Percentiles rank a stretch among this genome's conserved stretches.
phyloP scores from a whole-genome alignment of 306 rosid genomes.

The Medicago lupulina region DNA sequence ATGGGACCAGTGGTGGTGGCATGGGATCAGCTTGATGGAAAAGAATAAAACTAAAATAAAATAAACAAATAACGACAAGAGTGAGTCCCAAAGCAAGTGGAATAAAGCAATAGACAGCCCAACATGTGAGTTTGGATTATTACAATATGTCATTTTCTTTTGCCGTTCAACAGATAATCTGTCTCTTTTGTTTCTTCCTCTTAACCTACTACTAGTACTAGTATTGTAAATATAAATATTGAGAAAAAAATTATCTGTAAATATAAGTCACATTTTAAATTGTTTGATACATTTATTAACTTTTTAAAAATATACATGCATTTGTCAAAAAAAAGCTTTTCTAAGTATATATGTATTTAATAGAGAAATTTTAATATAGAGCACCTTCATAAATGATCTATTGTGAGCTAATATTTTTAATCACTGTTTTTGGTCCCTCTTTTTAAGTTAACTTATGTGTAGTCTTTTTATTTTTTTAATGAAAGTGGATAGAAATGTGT shows the following conservation, averaged over 20 bases:
- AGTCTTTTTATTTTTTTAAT: too few relatives aligned
- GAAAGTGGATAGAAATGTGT: too few relatives aligned
- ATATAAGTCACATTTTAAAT: too few relatives aligned
- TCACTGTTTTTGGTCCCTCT: too few relatives aligned
- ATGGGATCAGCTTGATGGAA: constrained; percentile 28
- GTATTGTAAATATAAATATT: not conserved
- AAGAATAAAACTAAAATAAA: not conserved
- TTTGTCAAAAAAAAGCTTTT: too few relatives aligned
- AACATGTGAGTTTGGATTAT: constrained; percentile 71
- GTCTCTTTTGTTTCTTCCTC: constrained; percentile 5
- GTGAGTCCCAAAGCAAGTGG: constrained; percentile 58
- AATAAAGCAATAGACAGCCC: constrained; percentile 87
- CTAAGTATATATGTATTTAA: too few relatives aligned
- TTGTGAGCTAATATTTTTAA: too few relatives aligned
- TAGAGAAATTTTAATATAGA: too few relatives aligned
- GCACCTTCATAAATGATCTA: too few relatives aligned
- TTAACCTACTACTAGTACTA: not conserved
- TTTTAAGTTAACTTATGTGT: too few relatives aligned
- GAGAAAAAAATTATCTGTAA: not conserved
- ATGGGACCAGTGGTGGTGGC: constrained; percentile 16
- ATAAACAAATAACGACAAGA: constrained; percentile 46
- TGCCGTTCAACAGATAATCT: constrained; percentile 46
- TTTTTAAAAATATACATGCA: too few relatives aligned
- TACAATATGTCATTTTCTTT: constrained; percentile 53
- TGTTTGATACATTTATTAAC: too few relatives aligned